These are phyloP conservation scores for Aspergillus carlsbadensis DNA, from an alignment of 495 filamentous ascomycete species.

Conservation along the genomic window DNA sequence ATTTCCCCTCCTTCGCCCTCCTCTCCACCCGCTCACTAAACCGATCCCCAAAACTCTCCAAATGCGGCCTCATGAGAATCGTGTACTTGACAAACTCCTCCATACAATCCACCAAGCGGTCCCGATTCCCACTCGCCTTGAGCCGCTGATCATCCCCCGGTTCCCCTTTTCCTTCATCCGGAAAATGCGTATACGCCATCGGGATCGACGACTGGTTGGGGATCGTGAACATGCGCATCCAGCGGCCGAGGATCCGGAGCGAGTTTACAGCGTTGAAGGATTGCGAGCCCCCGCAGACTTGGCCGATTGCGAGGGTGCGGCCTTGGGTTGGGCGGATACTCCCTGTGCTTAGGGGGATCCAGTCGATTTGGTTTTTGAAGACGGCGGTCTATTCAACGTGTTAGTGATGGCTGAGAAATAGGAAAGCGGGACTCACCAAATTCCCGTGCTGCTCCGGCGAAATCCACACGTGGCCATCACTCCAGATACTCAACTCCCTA, in stretches of 20 bases:
- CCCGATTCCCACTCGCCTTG: slow-evolving; percentile 60
- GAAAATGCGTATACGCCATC: slow-evolving; percentile 64
- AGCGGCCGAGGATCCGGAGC: slow-evolving; percentile 65
- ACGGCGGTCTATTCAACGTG: slow-evolving; percentile 53
- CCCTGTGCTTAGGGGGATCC: slow-evolving; percentile 65
- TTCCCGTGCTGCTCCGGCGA: slow-evolving; percentile 72
- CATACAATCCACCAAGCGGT: slow-evolving; percentile 72
- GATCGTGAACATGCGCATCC: slow-evolving; percentile 79
- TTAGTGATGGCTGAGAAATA: background rate
- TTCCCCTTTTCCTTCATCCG: slow-evolving; percentile 47
- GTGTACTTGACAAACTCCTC: slow-evolving; percentile 79
- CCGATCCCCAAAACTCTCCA: slow-evolving; percentile 63
- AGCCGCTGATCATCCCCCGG: slow-evolving; percentile 56
- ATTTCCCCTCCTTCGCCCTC: slow-evolving; percentile 8
- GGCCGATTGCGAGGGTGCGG: slow-evolving; percentile 62
- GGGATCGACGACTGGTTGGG: slow-evolving; percentile 69
- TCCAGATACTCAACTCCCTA: slow-evolving; percentile 61
- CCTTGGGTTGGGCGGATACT: slow-evolving; percentile 69
- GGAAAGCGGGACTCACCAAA: slow-evolving; percentile 39
- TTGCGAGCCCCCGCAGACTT: slow-evolving; percentile 67
- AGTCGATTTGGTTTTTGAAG: slow-evolving; percentile 78
- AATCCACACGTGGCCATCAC: slow-evolving; percentile 69
- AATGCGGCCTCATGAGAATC: slow-evolving; percentile 61
- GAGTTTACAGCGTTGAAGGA: slow-evolving; percentile 76
- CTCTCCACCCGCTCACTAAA: slow-evolving; percentile 55